Evolutionary conservation across 306 rosid species (phyloP).

Genomic region (Vigna radiata): DNA sequence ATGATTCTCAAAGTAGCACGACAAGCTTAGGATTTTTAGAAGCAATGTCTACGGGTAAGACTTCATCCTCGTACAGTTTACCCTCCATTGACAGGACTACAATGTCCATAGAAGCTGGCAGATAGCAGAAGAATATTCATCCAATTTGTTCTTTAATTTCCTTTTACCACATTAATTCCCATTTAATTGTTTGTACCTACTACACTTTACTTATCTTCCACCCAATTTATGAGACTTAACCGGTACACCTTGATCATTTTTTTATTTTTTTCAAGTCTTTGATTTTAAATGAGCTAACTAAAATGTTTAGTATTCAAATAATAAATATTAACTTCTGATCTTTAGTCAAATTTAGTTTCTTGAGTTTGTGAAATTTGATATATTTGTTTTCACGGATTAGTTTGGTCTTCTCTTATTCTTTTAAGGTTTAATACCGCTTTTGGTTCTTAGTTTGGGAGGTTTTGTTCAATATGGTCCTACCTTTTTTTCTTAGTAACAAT

Average conservation of each 20-base stretch:
- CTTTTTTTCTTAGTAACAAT: too few relatives aligned
- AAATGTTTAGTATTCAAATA: too few relatives aligned
- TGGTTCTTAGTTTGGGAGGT: too few relatives aligned
- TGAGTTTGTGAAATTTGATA: too few relatives aligned
- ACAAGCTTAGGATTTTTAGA: background rate
- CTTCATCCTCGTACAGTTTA: background rate
- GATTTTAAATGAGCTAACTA: too few relatives aligned
- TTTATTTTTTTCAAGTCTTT: background rate
- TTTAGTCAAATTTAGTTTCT: too few relatives aligned
- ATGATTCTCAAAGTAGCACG: constrained; percentile 24
- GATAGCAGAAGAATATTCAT: background rate
- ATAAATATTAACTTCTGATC: too few relatives aligned
- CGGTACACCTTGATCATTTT: background rate
- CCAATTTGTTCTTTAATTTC: background rate
- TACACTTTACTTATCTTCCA: background rate
- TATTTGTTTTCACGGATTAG: too few relatives aligned
- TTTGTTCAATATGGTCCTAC: too few relatives aligned
- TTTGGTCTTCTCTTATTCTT: too few relatives aligned
- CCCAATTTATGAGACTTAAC: background rate
- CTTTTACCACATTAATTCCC: too few relatives aligned
- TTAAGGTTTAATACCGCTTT: too few relatives aligned
- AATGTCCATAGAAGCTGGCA: background rate
- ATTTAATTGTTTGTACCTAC: background rate
- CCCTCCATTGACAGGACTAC: background rate
- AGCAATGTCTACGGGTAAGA: background rate